These are phyloP conservation scores for Talaromyces sp. DNA, from an alignment of 2,329 filamentous ascomycete species.

Conservation along the genomic window DNA sequence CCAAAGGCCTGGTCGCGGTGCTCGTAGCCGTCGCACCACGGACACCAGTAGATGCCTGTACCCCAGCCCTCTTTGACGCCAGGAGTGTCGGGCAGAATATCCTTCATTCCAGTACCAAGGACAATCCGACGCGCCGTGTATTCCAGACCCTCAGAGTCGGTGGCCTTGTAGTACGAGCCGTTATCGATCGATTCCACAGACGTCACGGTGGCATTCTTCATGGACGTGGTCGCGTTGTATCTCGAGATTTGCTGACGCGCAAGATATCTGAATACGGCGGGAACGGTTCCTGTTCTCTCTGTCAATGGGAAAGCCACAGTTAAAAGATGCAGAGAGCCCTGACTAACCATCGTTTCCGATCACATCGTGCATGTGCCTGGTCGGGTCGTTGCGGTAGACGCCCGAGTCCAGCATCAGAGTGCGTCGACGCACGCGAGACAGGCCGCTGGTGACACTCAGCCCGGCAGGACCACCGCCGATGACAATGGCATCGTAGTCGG, in stretches of 20 bases:
- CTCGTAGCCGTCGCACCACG: slow-evolving; percentile 62
- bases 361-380: slow-evolving; percentile 59
- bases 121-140: slow-evolving; percentile 53
- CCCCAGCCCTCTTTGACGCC: slow-evolving; percentile 55
- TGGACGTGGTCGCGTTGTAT: slow-evolving; percentile 37
- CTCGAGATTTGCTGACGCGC: slow-evolving; percentile 55
- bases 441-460: slow-evolving; percentile 51
- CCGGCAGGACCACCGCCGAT: slow-evolving; percentile 57
- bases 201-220: slow-evolving; percentile 52
- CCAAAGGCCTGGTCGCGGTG: slow-evolving; percentile 57
- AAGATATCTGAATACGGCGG: slow-evolving; percentile 50
- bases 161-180: slow-evolving; percentile 46
- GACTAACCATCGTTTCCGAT: slow-evolving; percentile 54
- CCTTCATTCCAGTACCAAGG: slow-evolving; percentile 54
- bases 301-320: background rate
- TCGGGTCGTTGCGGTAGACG: slow-evolving; percentile 54
- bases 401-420: slow-evolving; percentile 56
- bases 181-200: slow-evolving; percentile 27
- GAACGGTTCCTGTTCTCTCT: slow-evolving; percentile 46
- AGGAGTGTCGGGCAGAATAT: slow-evolving; percentile 53
- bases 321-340: background rate
- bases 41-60: slow-evolving; percentile 59
- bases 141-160: slow-evolving; percentile 26
- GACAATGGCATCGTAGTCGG: slow-evolving; percentile 53
- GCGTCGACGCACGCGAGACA: slow-evolving; percentile 55